A percentile compares a stretch with the other conserved stretches of the same genome.
These are phyloP conservation scores for Carex parvula DNA, from an alignment of 176 grass and related monocot species.

Conservation along the genomic window DNA sequence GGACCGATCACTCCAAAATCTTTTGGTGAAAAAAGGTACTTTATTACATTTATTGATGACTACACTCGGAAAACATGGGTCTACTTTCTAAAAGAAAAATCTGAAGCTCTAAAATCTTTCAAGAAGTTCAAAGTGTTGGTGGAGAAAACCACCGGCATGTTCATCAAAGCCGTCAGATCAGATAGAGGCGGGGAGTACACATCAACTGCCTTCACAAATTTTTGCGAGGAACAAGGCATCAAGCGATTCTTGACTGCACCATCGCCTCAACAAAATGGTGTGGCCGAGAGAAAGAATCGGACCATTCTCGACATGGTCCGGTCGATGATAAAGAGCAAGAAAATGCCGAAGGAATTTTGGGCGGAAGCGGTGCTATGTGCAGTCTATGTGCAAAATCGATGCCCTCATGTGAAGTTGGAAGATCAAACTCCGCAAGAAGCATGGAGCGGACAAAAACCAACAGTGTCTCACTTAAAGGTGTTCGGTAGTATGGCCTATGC, in stretches of 20 bases:
- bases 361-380: not conserved
- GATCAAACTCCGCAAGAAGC: too few species aligned
- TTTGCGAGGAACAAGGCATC: not conserved
- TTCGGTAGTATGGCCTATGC: too few species aligned
- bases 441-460: too few species aligned
- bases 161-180: not conserved
- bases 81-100: not conserved
- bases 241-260: not conserved
- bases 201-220: too few species aligned
- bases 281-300: conserved; percentile 2
- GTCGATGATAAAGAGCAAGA: not conserved
- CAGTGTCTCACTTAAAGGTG: too few species aligned
- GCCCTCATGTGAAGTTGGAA: not conserved
- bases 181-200: not conserved
- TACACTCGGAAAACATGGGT: not conserved
- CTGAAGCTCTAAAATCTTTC: too few species aligned
- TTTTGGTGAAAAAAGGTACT: too few species aligned
- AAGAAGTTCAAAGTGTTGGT: not conserved
- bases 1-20: not conserved
- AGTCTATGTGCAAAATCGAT: not conserved
- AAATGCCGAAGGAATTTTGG: not conserved
- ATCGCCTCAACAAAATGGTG: not conserved
- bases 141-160: not conserved
- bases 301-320: not conserved
- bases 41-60: too few species aligned